Base-by-base conservation (phyloP, 352 stramenopile genomes). In the Phytophthora chlamydospora region DNA sequence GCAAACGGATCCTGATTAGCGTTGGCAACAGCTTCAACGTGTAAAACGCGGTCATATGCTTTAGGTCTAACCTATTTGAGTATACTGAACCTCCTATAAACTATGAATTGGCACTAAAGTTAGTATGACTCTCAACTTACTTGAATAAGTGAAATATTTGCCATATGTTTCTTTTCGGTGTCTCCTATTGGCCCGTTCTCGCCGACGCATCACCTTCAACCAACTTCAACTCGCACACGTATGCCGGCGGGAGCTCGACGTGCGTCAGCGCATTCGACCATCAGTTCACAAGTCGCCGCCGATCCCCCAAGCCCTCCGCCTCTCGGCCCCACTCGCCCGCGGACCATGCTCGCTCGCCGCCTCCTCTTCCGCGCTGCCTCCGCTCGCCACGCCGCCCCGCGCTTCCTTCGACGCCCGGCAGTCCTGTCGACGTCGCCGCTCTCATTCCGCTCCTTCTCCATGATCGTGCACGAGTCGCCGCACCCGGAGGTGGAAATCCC, bases 401-500 rank as follows among this genome's bases (percentile, higher is more conserved):
- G 41, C 33, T n/a, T 53, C 43, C 34, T 66, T 31, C 59, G 35
- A 4, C 56, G 34, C 21, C 34, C 53, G 43, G 35, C 21, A 24
- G 49, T 43, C n/a, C 35, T 47, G 43, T 64, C 62, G 40, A 19
- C 53, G 33, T 49, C 56, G 19, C 50, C 55, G 19, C 33, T 71
- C 24, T 27, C 38, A 3, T 71, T 63, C 36, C 70, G 67, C 13
- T 54, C 58, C 39, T 71, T 80, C 34, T 78, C 75, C 40, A 76
- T 68, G 53, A 87, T 87, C 55, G 63, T 90, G 50, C 69, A 82
- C 78, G 66, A 73, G 41, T 88, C 80, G 39, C 80, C 76, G 13
- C 77, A 88, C 47, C 58, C 62, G 6, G 55, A 76, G 32, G 46
- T 90, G 27, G 53, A 75, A 14, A 81, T 90, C 29, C 80, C 80